These are phyloP conservation scores for Fraxinus angustifolia DNA, from an alignment of 305 asterid species.

Conservation along the genomic window DNA sequence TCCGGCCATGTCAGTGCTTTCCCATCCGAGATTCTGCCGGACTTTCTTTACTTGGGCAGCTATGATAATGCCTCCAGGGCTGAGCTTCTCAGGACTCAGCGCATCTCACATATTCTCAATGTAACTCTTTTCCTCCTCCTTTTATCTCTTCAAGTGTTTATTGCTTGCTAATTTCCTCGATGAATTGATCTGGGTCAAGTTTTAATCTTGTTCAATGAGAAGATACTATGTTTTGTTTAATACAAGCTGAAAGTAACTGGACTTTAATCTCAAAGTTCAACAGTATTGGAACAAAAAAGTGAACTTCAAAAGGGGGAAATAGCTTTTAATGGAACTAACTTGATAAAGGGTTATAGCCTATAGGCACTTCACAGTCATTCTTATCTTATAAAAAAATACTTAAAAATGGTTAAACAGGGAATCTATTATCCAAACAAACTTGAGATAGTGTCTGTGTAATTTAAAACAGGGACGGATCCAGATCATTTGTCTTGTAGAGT, in stretches of 20 bases:
- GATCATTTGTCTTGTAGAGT: too few relatives aligned
- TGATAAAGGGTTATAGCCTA: neutral
- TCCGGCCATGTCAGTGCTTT: constrained; percentile 61
- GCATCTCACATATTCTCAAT: constrained; percentile 80
- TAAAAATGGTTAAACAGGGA: neutral
- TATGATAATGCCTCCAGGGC: constrained; percentile 83
- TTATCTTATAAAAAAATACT: neutral
- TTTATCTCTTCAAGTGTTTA: neutral
- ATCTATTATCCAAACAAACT: too few relatives aligned
- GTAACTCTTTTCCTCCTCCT: constrained; percentile 27
- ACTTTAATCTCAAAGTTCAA: neutral
- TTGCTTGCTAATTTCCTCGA: neutral
- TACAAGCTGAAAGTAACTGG: neutral
- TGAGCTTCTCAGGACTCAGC: constrained; percentile 80
- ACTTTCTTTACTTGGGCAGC: constrained; percentile 78
- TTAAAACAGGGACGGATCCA: too few relatives aligned
- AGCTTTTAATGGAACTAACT: neutral
- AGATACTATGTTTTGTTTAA: neutral
- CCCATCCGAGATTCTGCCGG: constrained; percentile 85
- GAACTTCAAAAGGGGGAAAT: neutral
- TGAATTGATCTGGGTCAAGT: neutral
- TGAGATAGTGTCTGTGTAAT: neutral
- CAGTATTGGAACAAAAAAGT: neutral
- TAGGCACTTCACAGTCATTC: neutral
- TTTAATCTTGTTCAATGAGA: neutral